Conservation (phyloP, 305 asterid genomes). For the Fraxinus paxiana region DNA sequence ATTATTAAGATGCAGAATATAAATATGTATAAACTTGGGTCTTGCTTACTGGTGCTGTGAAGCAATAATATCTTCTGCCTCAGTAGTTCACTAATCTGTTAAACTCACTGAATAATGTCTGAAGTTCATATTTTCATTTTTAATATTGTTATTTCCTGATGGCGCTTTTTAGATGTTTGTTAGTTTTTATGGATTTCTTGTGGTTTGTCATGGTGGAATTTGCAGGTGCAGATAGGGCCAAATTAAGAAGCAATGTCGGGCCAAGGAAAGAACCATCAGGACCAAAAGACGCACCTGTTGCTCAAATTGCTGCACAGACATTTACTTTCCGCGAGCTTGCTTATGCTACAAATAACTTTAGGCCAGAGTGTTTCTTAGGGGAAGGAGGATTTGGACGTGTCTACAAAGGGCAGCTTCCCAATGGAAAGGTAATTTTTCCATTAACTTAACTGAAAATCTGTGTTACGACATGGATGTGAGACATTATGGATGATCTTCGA, state of each 20-base stretch:
- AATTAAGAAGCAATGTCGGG: slow-evolving; percentile 51
- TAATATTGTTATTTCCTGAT: background rate
- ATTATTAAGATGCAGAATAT: background rate
- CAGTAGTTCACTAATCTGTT: background rate
- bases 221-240: slow-evolving; percentile 74
- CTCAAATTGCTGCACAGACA: slow-evolving; percentile 87
- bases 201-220: slow-evolving; percentile 21
- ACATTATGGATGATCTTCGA: background rate
- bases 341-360: slow-evolving; percentile 72
- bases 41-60: background rate
- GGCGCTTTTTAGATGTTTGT: background rate
- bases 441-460: background rate
- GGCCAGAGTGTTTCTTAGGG: slow-evolving; percentile 78
- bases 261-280: slow-evolving; percentile 52
- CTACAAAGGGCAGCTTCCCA: slow-evolving; percentile 67
- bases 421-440: slow-evolving; percentile 60
- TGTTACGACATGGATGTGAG: background rate
- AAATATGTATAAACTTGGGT: background rate
- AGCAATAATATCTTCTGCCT: background rate
- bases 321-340: slow-evolving; percentile 94
- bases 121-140: background rate
- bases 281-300: slow-evolving; percentile 54
- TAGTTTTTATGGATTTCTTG: background rate
- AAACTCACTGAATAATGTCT: background rate
- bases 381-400: slow-evolving; percentile 97